Conservation (phyloP, 1,284 basidiomycete genomes). For the Trichosporon sp. region DNA sequence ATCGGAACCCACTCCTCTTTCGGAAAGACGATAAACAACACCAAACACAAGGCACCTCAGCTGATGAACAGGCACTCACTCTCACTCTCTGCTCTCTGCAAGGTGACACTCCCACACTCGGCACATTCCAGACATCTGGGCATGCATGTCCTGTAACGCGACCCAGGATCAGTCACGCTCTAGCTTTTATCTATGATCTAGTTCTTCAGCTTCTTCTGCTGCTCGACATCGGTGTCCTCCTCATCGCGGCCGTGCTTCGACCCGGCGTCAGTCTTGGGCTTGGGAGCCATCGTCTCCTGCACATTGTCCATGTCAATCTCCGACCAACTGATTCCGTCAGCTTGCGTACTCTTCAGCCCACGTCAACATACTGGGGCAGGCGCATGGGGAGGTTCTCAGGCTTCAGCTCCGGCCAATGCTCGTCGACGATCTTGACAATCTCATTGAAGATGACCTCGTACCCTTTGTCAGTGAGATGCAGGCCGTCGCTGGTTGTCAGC, state of each 20-base stretch:
- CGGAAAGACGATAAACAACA: background rate
- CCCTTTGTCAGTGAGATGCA: slow-evolving; percentile 73
- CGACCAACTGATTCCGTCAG: slow-evolving; percentile 25
- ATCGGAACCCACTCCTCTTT: background rate
- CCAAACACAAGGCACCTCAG: background rate
- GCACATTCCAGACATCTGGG: background rate
- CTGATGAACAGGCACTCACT: background rate
- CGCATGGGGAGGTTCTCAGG: slow-evolving; percentile 43
- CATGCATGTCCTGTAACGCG: background rate
- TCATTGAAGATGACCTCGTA: slow-evolving; percentile 72
- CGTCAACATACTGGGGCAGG: slow-evolving; percentile 46
- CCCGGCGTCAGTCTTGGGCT: slow-evolving; percentile 2
- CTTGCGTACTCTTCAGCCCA: slow-evolving; percentile 13
- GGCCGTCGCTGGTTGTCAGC: slow-evolving; percentile 63
- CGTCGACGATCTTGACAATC: slow-evolving; percentile 64
- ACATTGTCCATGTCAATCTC: slow-evolving; percentile 29
- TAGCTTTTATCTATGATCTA: background rate
- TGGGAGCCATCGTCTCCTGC: slow-evolving; percentile 22
- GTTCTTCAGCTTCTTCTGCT: slow-evolving; percentile 10
- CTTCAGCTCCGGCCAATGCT: slow-evolving; percentile 70
- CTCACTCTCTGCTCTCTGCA: too few species aligned
- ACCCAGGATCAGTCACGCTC: background rate
- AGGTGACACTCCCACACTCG: too few species aligned
- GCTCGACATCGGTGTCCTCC: background rate
- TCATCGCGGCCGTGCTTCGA: slow-evolving; percentile 8